phyloP scores from a whole-genome alignment of 1,284 basidiomycete species.

The Psilocybe mexicana region DNA sequence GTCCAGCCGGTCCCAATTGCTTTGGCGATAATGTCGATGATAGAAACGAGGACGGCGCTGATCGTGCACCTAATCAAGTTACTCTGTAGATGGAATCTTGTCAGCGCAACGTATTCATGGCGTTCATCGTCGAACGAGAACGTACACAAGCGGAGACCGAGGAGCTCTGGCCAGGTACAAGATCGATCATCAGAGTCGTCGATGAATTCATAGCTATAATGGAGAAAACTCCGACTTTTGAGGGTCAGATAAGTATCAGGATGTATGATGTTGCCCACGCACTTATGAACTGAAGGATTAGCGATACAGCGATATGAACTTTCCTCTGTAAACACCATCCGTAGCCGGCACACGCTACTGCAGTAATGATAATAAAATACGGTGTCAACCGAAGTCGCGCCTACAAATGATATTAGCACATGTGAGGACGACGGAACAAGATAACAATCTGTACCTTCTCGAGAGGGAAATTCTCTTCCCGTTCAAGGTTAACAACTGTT shows the following conservation, averaged over 20 bases:
- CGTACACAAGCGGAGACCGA: conserved; percentile 31
- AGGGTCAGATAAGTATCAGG: conserved; percentile 12
- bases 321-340: conserved; percentile 62
- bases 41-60: conserved; percentile 46
- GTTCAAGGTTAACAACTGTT: conserved; percentile 21
- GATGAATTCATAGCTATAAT: conserved; percentile 35
- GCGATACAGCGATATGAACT: conserved; percentile 53
- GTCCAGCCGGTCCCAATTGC: conserved; percentile 52
- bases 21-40: conserved; percentile 45
- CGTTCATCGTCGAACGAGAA: neutral
- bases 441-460: conserved; percentile 39
- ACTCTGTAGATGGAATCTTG: conserved; percentile 34
- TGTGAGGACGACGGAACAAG: neutral
- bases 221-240: conserved; percentile 49
- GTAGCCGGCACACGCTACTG: conserved; percentile 51
- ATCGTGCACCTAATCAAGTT: conserved; percentile 53
- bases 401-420: conserved; percentile 4
- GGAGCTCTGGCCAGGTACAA: conserved; percentile 39
- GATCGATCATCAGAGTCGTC: conserved; percentile 43
- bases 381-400: conserved; percentile 22
- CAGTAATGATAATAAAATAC: conserved; percentile 11
- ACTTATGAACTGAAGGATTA: conserved; percentile 63
- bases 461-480: conserved; percentile 51
- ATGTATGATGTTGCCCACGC: conserved; percentile 25
- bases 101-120: neutral